phyloP scores from a whole-genome alignment of 208 protist genomes.

The Crithidia bombi region DNA sequence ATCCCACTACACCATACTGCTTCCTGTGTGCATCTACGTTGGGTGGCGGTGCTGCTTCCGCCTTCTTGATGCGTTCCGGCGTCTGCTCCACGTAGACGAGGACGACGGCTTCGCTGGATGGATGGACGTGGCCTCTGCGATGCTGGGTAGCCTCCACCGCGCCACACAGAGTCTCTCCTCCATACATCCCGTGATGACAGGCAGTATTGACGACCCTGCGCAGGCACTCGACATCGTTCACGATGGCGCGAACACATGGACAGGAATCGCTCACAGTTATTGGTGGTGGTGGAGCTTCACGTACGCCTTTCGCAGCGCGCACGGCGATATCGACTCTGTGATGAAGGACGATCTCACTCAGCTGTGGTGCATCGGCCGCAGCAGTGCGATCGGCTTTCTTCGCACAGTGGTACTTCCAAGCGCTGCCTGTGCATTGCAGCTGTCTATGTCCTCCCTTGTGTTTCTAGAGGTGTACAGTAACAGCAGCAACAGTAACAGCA shows the following conservation, averaged over 20 bases:
- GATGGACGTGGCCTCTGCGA: constrained; percentile 25
- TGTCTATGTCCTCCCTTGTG: neutral
- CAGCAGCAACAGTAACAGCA: neutral
- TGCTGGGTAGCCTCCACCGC: constrained; percentile 14
- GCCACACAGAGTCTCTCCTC: neutral
- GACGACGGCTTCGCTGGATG: constrained; percentile 16
- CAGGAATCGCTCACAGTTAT: constrained; percentile 4
- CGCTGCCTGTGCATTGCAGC: neutral
- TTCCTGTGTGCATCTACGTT: constrained; percentile 23
- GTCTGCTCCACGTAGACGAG: constrained; percentile 1
- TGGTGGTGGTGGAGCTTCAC: constrained; percentile 36
- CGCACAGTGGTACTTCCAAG: neutral
- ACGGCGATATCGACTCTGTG: constrained; percentile 3
- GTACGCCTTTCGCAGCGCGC: constrained; percentile 4
- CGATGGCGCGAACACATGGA: neutral
- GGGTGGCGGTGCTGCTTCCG: constrained; percentile 23
- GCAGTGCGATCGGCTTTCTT: neutral
- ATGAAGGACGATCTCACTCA: neutral
- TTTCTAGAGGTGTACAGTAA: neutral
- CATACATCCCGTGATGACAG: neutral
- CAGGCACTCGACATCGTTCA: neutral
- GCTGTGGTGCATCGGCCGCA: constrained; percentile 19
- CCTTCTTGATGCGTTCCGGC: constrained; percentile 10
- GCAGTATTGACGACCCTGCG: neutral
- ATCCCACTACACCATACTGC: neutral